Evolutionary conservation across 768 basidiomycete genomes (phyloP), one percentile per base, ranked within the genome.

Genomic region (Infundibulicybe gibba): DNA sequence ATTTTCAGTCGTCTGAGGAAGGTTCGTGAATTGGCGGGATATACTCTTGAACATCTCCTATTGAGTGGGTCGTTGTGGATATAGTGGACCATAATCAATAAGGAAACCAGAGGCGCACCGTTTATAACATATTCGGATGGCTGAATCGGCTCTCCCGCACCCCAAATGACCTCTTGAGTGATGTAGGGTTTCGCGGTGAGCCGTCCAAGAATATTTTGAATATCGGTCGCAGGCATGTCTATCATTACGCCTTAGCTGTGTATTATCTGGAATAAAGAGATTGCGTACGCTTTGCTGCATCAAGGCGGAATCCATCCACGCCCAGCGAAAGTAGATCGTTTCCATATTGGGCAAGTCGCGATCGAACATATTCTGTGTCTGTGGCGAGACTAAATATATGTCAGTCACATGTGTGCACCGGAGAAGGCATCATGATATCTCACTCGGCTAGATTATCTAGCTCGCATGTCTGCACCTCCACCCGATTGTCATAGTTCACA

Each of bases 31-130:
- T 15, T 12, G 32, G n/a, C 12, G 10, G 2, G 2, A 58, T 65
- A 35, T 33, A 75, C 82, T 86, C 84, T 65, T 85, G 81, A 2
- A 84, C 83, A 54, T 84, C 80, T 10, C 80, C 77, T 70, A 41
- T 25, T 25, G 8, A 25, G 6, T 25, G n/a, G 37, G 41, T 11
- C 10, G 17, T n/a, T 19, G n/a, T n/a, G n/a, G n/a, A n/a, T n/a
- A n/a, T n/a, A 35, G 41, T 30, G 43, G 21, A 40, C 34, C 45
- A 9, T 5, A 5, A 40, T 19, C 20, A 32, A 39, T 12, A 41
- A 43, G 31, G 16, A 35, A 33, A 19, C 6, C 6, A 12, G 38
- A 30, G 3, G 58, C 62, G 39, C 30, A 68, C 80, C 83, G 49
- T 72, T 83, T 0, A 55, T 57, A 6, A 65, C 65, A 55, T 86